These are phyloP conservation scores for Prunus kanzakura DNA, from an alignment of 306 rosid species.

Conservation along the genomic window DNA sequence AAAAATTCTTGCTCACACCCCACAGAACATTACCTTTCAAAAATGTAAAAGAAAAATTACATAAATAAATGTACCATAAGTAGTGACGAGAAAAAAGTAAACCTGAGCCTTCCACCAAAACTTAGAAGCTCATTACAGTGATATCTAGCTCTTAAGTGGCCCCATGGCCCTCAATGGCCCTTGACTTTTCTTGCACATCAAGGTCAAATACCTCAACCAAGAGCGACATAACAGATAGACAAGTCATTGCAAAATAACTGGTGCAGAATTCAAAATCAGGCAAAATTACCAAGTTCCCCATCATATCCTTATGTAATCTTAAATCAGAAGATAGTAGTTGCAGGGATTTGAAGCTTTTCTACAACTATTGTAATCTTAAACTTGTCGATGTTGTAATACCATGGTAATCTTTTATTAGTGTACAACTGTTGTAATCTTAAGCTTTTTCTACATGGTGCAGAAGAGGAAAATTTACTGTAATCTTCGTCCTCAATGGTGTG, in stretches of 20 bases:
- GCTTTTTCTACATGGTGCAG: not conserved
- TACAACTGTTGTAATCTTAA: not conserved
- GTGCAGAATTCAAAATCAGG: not conserved
- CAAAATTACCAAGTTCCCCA: not conserved
- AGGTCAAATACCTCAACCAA: constrained; percentile 2
- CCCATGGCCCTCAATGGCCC: not conserved
- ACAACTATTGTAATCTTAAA: too few species aligned
- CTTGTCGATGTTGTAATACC: not conserved
- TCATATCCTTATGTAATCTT: not conserved
- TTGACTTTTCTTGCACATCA: not conserved
- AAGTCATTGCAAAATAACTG: not conserved
- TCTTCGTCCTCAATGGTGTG: not conserved
- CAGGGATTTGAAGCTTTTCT: not conserved
- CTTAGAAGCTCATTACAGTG: not conserved
- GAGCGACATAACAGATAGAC: not conserved
- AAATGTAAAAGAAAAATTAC: too few species aligned
- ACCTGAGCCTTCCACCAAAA: not conserved
- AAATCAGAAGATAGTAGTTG: not conserved
- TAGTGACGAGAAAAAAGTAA: too few species aligned
- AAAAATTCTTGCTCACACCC: too few species aligned
- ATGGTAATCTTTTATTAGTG: not conserved
- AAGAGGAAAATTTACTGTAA: not conserved
- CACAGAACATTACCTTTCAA: too few species aligned
- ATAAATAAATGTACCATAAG: too few species aligned
- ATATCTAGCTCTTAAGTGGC: not conserved